A percentile compares a stretch with the other conserved stretches of the same genome.
phyloP scores from a whole-genome alignment of 169 alveolate genomes.

The Plasmodium ovale region DNA sequence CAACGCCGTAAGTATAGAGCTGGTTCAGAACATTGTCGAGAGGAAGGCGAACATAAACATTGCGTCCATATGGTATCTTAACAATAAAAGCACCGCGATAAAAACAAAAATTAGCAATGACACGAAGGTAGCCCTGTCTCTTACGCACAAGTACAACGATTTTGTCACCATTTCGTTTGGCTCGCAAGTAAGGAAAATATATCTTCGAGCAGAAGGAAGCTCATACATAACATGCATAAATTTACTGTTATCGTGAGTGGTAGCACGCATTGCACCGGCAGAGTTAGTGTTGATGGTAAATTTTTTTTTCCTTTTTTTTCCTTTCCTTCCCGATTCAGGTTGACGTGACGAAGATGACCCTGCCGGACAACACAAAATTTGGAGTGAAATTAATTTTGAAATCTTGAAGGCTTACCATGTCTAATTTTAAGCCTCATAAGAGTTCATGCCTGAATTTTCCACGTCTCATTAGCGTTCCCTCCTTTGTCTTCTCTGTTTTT shows the following conservation, averaged over 20 bases:
- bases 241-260: too few relatives aligned
- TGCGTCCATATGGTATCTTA: constrained; percentile 61
- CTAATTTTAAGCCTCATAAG: too few relatives aligned
- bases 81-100: constrained; percentile 29
- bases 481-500: too few relatives aligned
- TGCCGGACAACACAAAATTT: constrained; percentile 58
- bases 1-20: constrained; percentile 54
- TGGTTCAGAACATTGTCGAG: constrained; percentile 29
- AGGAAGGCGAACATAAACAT: constrained; percentile 43
- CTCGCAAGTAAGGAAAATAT: constrained; percentile 27
- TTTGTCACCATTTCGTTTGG: constrained; percentile 42
- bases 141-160: constrained; percentile 56
- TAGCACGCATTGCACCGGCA: too few relatives aligned
- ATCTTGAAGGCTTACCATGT: too few relatives aligned
- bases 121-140: constrained; percentile 45
- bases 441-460: too few relatives aligned
- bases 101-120: constrained; percentile 63
- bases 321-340: constrained; percentile 1
- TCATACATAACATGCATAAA: background rate
- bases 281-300: too few relatives aligned
- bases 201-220: too few relatives aligned
- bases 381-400: constrained; percentile 47
- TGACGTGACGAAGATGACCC: constrained; percentile 49
- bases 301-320: background rate
- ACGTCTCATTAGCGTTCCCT: background rate